A percentile compares a stretch with the other conserved stretches of the same genome.
These are phyloP conservation scores for Hymenotorrendiella dingleyae DNA, from an alignment of 2,329 filamentous ascomycete species.

Conservation along the genomic window DNA sequence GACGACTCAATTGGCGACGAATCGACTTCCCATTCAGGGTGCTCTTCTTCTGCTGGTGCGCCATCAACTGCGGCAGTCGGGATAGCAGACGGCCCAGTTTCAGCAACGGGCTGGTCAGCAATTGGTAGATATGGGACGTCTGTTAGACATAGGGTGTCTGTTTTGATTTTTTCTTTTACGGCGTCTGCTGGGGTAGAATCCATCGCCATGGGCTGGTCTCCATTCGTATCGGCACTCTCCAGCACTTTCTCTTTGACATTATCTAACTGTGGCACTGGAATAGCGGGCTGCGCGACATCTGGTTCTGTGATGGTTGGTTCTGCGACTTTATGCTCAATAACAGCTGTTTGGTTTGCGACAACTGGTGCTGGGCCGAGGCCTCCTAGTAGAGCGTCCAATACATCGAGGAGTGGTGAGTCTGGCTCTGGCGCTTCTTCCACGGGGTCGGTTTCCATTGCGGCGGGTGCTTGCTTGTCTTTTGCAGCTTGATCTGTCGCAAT, in stretches of 20 bases:
- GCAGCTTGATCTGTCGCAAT: not conserved
- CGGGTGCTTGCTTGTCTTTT: not conserved
- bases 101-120: too few relatives aligned
- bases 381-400: constrained; percentile 26
- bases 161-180: not conserved
- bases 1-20: constrained; percentile 71
- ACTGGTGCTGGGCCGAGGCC: constrained; percentile 15
- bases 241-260: not conserved
- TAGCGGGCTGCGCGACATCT: not conserved
- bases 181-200: not conserved
- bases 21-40: constrained; percentile 80
- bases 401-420: constrained; percentile 22
- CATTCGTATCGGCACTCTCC: not conserved
- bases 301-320: not conserved
- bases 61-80: not conserved
- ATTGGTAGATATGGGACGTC: not conserved
- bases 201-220: not conserved
- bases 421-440: not conserved
- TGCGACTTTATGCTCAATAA: not conserved
- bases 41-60: constrained; percentile 28
- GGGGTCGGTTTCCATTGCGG: not conserved
- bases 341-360: not conserved
- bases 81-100: constrained; percentile 1
- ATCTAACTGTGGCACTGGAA: not conserved
- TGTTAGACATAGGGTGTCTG: too few relatives aligned